Evolutionary conservation across 371 early-diverging fungal genomes (phyloP), one percentile per base, ranked within the genome.

Genomic region (Blastocladiella emersonii): DNA sequence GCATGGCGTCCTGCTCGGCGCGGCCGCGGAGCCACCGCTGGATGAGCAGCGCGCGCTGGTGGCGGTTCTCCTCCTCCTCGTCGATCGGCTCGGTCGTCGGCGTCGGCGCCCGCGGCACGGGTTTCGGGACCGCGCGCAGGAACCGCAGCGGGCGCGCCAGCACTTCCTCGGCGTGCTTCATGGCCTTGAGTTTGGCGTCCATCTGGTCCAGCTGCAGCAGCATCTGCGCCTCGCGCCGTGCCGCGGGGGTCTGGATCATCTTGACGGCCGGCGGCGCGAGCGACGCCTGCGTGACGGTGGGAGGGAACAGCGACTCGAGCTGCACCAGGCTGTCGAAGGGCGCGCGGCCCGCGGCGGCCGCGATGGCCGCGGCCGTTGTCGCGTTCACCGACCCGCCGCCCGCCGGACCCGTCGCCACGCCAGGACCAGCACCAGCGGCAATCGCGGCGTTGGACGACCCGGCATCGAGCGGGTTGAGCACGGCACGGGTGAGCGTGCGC

Each of bases 1-100:
- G 75, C 76, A 79, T 78, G 30, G 66, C 53, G 36, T 72, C 73
- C 66, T 81, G 81, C 27, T 68, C 67, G 30, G 71, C 64, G 1
- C 81, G 66, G 1, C 81, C 81, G 2, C 78, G 67, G 15, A 81
- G 71, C n/a, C 78, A 63, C 44, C 72, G 72, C 61, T 81, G 81
- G 32, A 81, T 61, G 21, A 76, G 57, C 4, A 78, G 63, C 1
- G 79, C 72, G 1, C 34, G 25, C 39, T 35, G 32, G 23, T 65
- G 34, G 35, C 37, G 19, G n/a, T 36, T 37, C 25, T 65, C 66
- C 32, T 66, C 59, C 3, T 37, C 59, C 19, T n/a, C 17, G 21
- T 59, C 59, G 15, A 23, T 25, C 3, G 64, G 60, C 21, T 35
- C 66, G 48, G 77, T 67, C n/a, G 57, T 64, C 15, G 80, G 80